Evolutionary conservation across 139 green algal species (phyloP).

Genomic region (Tetradesmus obliquus): DNA sequence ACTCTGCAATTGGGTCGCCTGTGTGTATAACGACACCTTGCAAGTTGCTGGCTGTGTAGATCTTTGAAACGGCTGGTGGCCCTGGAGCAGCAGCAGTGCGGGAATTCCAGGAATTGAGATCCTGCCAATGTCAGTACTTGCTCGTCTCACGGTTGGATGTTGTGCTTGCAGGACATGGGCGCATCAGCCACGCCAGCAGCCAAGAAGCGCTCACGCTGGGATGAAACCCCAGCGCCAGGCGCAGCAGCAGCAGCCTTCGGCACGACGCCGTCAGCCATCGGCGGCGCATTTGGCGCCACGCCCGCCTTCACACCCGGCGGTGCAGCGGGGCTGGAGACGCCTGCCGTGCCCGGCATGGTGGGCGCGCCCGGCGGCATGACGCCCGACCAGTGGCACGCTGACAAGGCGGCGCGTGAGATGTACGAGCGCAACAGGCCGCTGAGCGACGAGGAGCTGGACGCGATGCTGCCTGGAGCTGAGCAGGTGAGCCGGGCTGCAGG

Average conservation of each 20-base stretch:
- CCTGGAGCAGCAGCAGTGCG: neutral
- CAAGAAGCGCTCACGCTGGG: slow-evolving; percentile 83
- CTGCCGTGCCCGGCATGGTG: neutral
- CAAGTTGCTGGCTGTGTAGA: neutral
- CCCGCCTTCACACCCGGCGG: slow-evolving; percentile 55
- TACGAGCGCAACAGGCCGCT: slow-evolving; percentile 93
- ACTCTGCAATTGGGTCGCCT: neutral
- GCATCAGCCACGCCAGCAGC: slow-evolving; percentile 53
- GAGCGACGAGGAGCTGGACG: slow-evolving; percentile 96
- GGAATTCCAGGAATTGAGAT: neutral
- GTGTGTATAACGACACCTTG: neutral
- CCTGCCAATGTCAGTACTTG: neutral
- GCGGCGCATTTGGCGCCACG: slow-evolving; percentile 70
- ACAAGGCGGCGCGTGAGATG: slow-evolving; percentile 89
- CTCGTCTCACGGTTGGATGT: neutral
- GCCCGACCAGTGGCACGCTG: slow-evolving; percentile 82
- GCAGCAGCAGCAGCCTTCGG: slow-evolving; percentile 52
- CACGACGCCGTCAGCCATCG: slow-evolving; percentile 53
- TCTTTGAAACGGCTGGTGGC: too few species aligned
- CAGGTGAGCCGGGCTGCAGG: slow-evolving; percentile 60
- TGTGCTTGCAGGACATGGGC: slow-evolving; percentile 19
- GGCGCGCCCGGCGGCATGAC: slow-evolving; percentile 71
- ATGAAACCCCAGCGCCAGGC: slow-evolving; percentile 82
- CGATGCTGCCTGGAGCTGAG: slow-evolving; percentile 88
- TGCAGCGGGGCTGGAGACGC: slow-evolving; percentile 42